These are phyloP conservation scores for Ashbya aceris DNA, from an alignment of 1,139 yeast genomes.

Conservation along the genomic window DNA sequence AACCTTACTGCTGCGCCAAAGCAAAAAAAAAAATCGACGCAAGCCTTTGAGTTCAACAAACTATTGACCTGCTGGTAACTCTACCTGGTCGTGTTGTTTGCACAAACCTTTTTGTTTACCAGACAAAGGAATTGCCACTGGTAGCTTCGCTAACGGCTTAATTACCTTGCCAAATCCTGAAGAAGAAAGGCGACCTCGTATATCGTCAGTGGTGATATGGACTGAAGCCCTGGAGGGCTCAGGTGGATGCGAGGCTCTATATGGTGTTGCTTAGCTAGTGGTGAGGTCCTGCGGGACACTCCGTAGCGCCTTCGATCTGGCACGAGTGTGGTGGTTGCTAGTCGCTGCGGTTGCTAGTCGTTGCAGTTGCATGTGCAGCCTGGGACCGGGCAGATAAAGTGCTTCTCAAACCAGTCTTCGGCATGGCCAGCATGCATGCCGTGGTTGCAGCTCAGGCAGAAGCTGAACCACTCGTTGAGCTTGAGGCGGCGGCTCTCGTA, in stretches of 20 bases:
- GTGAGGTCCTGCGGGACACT: too few species aligned
- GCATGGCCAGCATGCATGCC: constrained; percentile 95
- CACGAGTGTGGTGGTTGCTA: constrained; percentile 4
- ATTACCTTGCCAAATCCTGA: not conserved
- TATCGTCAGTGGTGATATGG: not conserved
- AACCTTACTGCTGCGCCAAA: not conserved
- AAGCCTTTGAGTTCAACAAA: not conserved
- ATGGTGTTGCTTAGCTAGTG: too few species aligned
- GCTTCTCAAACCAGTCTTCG: constrained; percentile 87
- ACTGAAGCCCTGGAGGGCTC: too few species aligned
- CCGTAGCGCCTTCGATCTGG: too few species aligned
- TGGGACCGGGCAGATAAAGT: constrained; percentile 86
- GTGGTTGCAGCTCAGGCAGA: constrained; percentile 84
- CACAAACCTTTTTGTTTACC: constrained; percentile 1
- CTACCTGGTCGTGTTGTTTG: not conserved
- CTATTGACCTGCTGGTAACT: not conserved
- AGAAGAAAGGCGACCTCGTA: not conserved
- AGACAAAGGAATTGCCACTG: not conserved
- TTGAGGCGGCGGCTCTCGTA: constrained; percentile 28
- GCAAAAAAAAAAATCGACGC: not conserved
- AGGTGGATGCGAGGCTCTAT: too few species aligned
- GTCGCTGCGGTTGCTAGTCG: constrained; percentile 28
- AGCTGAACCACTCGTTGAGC: constrained; percentile 64
- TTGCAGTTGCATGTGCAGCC: constrained; percentile 80
- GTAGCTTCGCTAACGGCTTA: not conserved